Conservation (phyloP, 106 monocot genomes). For the Agapanthus africanus region DNA sequence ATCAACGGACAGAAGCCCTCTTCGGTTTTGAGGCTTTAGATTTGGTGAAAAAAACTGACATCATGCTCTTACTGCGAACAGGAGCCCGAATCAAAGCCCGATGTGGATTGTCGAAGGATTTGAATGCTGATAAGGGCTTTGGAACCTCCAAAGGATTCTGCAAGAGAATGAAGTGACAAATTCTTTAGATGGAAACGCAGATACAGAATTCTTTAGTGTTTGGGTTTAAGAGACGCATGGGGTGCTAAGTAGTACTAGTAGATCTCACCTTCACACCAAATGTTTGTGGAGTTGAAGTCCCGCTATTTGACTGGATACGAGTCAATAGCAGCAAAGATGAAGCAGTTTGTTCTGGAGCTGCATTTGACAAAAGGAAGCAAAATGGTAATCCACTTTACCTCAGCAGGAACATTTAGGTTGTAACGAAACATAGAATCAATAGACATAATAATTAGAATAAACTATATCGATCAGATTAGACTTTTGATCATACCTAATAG, state of each 20-base stretch:
- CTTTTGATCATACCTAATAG: slow-evolving; percentile 28
- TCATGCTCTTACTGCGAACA: slow-evolving; percentile 56
- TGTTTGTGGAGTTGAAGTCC: slow-evolving; percentile 7
- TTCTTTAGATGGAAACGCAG: not conserved
- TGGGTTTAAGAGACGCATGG: not conserved
- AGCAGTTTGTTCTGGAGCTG: slow-evolving; percentile 27
- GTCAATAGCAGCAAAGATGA: slow-evolving; percentile 16
- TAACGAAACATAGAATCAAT: not conserved
- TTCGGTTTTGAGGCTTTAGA: slow-evolving; percentile 49
- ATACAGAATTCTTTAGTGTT: not conserved
- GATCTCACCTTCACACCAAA: slow-evolving; percentile 31
- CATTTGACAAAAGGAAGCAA: not conserved
- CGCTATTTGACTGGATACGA: slow-evolving; percentile 26
- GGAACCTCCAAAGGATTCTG: slow-evolving; percentile 33
- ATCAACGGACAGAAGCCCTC: slow-evolving; percentile 32
- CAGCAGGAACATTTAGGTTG: not conserved
- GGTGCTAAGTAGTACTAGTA: not conserved
- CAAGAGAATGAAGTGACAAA: slow-evolving; percentile 1
- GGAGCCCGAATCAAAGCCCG: slow-evolving; percentile 40
- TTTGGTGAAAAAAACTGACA: slow-evolving; percentile 69
- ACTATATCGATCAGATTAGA: not conserved
- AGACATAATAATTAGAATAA: not conserved
- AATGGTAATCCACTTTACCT: not conserved
- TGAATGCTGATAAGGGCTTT: slow-evolving; percentile 43
- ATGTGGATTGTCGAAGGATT: slow-evolving; percentile 42